Evolutionary conservation across 306 rosid species (phyloP).

Genomic region (Fragaria iinumae): DNA sequence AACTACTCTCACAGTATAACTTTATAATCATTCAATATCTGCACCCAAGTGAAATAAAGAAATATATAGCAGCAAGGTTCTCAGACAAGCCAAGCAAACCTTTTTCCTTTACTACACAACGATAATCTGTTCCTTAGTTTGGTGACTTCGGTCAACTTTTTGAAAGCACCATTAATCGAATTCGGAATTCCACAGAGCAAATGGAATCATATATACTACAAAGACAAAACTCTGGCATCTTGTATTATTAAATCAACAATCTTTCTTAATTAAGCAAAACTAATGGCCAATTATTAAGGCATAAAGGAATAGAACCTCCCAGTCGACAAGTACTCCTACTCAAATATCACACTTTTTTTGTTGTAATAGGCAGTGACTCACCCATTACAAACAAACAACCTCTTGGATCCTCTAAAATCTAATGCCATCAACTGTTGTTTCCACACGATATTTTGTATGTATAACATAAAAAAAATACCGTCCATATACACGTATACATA

Average conservation of each 20-base stretch:
- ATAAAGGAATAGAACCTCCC: background rate
- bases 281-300: slow-evolving; percentile 10
- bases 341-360: background rate
- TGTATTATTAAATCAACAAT: background rate
- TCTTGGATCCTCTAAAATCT: background rate
- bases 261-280: background rate
- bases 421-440: background rate
- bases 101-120: slow-evolving; percentile 1
- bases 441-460: background rate
- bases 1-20: background rate
- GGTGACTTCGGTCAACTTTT: background rate
- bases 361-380: background rate
- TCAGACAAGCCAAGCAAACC: background rate
- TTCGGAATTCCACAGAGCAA: background rate
- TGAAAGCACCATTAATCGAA: background rate
- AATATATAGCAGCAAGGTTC: background rate
- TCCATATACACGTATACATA: background rate
- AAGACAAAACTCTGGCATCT: background rate
- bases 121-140: background rate
- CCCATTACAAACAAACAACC: background rate
- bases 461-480: background rate
- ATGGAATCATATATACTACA: slow-evolving; percentile 7
- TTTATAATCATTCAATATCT: background rate
- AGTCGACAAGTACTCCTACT: background rate
- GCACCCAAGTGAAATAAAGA: background rate